Evolutionary conservation across 352 stramenopile species (phyloP), one percentile per base, ranked within the genome.

Genomic region (Globisporangium paroecandrum): DNA sequence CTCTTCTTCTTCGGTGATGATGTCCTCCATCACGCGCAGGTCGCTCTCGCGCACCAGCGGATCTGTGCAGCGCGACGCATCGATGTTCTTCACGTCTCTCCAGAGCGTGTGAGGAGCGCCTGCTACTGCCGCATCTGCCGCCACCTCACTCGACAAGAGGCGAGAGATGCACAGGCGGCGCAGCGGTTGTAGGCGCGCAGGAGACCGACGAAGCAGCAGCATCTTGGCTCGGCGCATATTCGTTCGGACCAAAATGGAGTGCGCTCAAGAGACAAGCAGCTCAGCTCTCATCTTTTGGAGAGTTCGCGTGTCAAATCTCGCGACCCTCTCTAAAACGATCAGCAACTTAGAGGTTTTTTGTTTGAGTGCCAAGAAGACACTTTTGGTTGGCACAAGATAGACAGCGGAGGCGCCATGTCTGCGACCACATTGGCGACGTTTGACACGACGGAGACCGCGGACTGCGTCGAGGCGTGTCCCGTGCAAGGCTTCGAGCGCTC

Each of bases 381-480:
- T 24, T 47, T 66, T 66, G 60, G 57, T 58, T 66, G 60, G 60
- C 29, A 58, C 55, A 46, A 46, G 27, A 38, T 20, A 46, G 27
- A 38, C 27, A 47, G 51, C 24, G 4, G 27, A 9, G 20, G 57
- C 20, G 25, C 29, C 47, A 69, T 63, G 41, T 58, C 43, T 58
- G 77, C 64, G 64, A 62, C 64, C 55, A 88, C 82, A 34, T 46
- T 91, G n/a, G 83, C 77, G 63, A 85, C 78, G 59, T 92, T 94
- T 66, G 85, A 90, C 70, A 94, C 85, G 47, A 68, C 62, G 15
- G 81, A 93, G 79, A 93, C 87, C 32, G 86, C 88, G 32, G 88
- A 96, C 76, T 96, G 88, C 66, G 86, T 96, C 41, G 88, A 96
- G 69, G 79, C 83, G 24, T 96, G 88, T 58, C 80, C 82, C 2